Evolutionary conservation across 805 yeast genomes (phyloP), one percentile per base, ranked within the genome.

Genomic region (Wickerhamiella siamensis): DNA sequence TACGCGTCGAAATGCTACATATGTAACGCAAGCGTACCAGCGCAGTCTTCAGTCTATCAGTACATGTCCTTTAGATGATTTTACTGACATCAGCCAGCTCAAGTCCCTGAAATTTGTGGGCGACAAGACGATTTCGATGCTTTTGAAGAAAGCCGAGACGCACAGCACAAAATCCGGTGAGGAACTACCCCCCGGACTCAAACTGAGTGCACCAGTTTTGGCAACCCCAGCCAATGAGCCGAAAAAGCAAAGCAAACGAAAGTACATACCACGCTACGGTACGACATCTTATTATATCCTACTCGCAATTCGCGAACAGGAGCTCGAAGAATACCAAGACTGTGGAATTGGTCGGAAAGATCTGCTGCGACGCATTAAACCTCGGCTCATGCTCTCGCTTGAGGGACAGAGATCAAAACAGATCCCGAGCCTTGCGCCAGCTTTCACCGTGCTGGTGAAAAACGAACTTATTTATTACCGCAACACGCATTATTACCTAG

Each of bases 41-140:
- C 33, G 41, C 10, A 51, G 51, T 21, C 31, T 48, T 3, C 29
- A 34, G 15, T 43, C 50, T 9, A 19, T 49, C 18, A 34, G 21
- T 9, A 17, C 31, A 15, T 27, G 26, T 15, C 8, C 22, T 31
- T 16, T 27, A 1, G 42, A 34, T 3, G 33, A 38, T n/a, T 42
- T 47, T 8, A 8, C 27, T 2, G 47, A 48, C 29, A 71, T 91
- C 1, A 60, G 62, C 26, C 77, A 81, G 40, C 63, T 88, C 35
- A 58, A 60, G 14, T 65, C 67, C 49, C 66, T 88, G 33, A 77
- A 71, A 43, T 80, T 66, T 36, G 69, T 88, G 29, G 97, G 97
- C 1, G 78, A 74, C 10, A 75, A 77, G 43, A 75, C 82, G 5
- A 74, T 81, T 27, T 61, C 57, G 2, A 53, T 60, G 22, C 60